Evolutionary conservation across 352 stramenopile species (phyloP), one percentile per base, ranked within the genome.

Genomic region (Pythium brachiatum): DNA sequence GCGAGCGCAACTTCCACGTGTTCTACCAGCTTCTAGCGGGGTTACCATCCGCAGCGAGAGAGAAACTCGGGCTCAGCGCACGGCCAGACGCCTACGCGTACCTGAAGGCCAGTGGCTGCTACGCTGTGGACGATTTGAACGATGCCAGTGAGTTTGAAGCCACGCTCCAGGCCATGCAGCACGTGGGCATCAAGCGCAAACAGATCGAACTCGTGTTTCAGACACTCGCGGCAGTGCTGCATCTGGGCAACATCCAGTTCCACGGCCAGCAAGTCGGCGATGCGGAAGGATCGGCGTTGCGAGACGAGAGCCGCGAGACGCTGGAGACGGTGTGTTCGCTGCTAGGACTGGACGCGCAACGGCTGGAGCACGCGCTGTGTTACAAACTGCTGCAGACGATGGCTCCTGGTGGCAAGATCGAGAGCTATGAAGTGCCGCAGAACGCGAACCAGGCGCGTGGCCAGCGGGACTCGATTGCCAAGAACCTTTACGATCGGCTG

Each of bases 381-480:
- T 94, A 88, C 69, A 94, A 94, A 48, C 62, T 92, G 51, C 72
- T 96, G 12, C 84, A 96, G 53, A 95, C 87, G 2, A 95, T 95
- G 87, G 87, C 87, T 0, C 85, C 85, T 20, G 87, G 86, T 26
- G 81, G 84, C 25, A 88, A 85, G 55, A 76, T 95, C 50, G 87
- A 95, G 58, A 90, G 79, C 55, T 95, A 94, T 58, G 81, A 95
- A 65, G 86, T 95, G 54, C 86, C 86, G 15, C 86, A 95, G 62
- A 95, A 95, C 63, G 67, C 73, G 9, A 92, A 69, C 34, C 93
- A 98, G 68, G 96, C 97, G 0, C 71, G 76, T 7, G 90, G 97
- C 52, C 95, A 96, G 63, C 83, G 96, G 7, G 96, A 99, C 72
- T 97, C 96, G 3, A 92, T 99, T 38, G 95, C 96, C 7, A 99